These are phyloP conservation scores for Cenococcum geophilum DNA, from an alignment of 495 filamentous ascomycete species.

Conservation along the genomic window DNA sequence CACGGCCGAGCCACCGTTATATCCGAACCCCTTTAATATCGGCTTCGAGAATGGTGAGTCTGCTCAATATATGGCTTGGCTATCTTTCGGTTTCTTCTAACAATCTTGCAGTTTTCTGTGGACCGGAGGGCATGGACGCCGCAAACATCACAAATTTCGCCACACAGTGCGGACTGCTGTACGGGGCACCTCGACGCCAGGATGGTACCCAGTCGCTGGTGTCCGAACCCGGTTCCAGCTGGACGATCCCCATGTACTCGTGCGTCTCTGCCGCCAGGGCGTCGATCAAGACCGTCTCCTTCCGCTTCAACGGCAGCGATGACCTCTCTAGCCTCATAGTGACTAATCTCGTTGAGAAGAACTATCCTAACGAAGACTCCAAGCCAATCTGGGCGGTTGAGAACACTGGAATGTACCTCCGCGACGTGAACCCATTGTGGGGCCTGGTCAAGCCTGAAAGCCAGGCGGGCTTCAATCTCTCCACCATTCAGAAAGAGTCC, in stretches of 20 bases:
- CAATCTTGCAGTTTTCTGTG: slow-evolving; percentile 29
- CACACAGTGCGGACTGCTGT: slow-evolving; percentile 39
- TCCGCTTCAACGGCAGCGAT: slow-evolving; percentile 37
- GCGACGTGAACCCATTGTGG: slow-evolving; percentile 37
- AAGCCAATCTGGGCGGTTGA: slow-evolving; percentile 41
- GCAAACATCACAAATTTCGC: slow-evolving; percentile 43
- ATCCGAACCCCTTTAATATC: no score
- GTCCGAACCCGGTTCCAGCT: slow-evolving; percentile 36
- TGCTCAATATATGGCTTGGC: no score
- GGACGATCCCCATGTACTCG: slow-evolving; percentile 41
- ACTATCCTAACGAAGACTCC: slow-evolving; percentile 24
- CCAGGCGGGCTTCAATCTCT: slow-evolving; percentile 32
- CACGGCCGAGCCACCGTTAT: no score
- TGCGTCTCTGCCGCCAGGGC: slow-evolving; percentile 42
- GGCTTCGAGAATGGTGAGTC: no score
- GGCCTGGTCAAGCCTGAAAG: slow-evolving; percentile 34
- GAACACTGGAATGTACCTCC: slow-evolving; percentile 21
- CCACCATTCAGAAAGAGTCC: slow-evolving; percentile 29
- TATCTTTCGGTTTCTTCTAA: no score
- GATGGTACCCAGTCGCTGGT: slow-evolving; percentile 31
- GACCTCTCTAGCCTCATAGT: slow-evolving; percentile 29
- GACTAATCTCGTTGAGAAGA: slow-evolving; percentile 28
- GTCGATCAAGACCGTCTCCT: slow-evolving; percentile 41
- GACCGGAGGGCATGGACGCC: slow-evolving; percentile 27
- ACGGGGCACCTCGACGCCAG: slow-evolving; percentile 34